phyloP scores from a whole-genome alignment of 164 flowering plant genomes.

The Kalanchoe fedtschenkoi region DNA sequence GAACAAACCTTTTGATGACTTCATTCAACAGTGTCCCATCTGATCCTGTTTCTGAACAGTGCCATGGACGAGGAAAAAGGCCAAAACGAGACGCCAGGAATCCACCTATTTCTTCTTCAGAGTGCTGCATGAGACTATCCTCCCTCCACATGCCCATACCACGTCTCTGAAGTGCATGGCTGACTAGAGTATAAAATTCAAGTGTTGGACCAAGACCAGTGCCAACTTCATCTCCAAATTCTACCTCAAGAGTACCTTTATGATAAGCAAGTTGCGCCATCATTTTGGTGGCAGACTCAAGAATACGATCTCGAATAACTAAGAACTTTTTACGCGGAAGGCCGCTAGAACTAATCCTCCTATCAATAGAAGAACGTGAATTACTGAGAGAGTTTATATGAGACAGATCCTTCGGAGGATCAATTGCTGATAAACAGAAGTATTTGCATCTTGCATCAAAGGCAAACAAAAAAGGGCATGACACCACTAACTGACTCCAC shows the following conservation, averaged over 20 bases:
- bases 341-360: constrained; percentile 24
- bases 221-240: constrained; percentile 77
- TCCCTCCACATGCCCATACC: constrained; percentile 90
- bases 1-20: constrained; percentile 55
- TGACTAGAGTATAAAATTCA: constrained; percentile 84
- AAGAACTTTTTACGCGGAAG: constrained; percentile 57
- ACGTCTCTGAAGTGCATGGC: constrained; percentile 74
- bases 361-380: constrained; percentile 23
- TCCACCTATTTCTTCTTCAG: constrained; percentile 15
- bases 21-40: constrained; percentile 31
- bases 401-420: constrained; percentile 23
- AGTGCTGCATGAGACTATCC: constrained; percentile 17
- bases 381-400: constrained; percentile 15
- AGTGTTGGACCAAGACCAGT: constrained; percentile 96
- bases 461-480: constrained; percentile 73
- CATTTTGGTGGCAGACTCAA: constrained; percentile 69
- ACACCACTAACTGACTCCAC: constrained; percentile 62
- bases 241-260: constrained; percentile 59
- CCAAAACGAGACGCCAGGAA: constrained; percentile 38
- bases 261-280: constrained; percentile 44
- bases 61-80: constrained; percentile 94
- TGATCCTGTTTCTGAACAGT: constrained; percentile 21
- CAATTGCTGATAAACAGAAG: constrained; percentile 51
- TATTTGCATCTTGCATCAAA: constrained; percentile 71
- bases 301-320: constrained; percentile 40